Conservation (phyloP, 2,329 filamentous ascomycete species). For the Lecanicillium sp. region DNA sequence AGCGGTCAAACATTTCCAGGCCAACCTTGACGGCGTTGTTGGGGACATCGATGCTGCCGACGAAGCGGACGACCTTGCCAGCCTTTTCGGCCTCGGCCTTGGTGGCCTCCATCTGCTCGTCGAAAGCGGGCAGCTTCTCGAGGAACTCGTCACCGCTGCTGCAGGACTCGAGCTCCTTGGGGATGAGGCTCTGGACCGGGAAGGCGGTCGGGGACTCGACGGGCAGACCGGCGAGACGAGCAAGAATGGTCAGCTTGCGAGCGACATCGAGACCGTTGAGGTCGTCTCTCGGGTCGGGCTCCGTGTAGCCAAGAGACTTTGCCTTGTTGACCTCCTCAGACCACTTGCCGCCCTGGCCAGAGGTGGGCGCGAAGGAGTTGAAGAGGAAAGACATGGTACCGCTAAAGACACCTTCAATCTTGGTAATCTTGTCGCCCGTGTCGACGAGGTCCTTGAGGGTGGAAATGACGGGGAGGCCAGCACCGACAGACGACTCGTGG, state of each 20-base stretch:
- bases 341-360: slow-evolving; percentile 70
- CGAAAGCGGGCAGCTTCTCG: slow-evolving; percentile 69
- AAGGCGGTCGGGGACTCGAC: slow-evolving; percentile 82
- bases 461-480: slow-evolving; percentile 86
- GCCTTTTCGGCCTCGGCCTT: slow-evolving; percentile 80
- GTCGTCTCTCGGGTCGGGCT: slow-evolving; percentile 81
- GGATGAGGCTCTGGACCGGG: slow-evolving; percentile 90
- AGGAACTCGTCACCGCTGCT: slow-evolving; percentile 81
- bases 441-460: slow-evolving; percentile 91
- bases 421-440: slow-evolving; percentile 84
- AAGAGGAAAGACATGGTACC: slow-evolving; percentile 98
- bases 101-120: slow-evolving; percentile 80
- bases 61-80: slow-evolving; percentile 89
- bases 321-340: slow-evolving; percentile 87
- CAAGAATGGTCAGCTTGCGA: slow-evolving; percentile 92
- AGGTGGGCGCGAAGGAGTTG: slow-evolving; percentile 87
- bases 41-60: slow-evolving; percentile 85
- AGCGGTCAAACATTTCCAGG: slow-evolving; percentile 78
- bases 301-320: slow-evolving; percentile 87
- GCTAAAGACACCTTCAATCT: slow-evolving; percentile 95
- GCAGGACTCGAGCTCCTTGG: slow-evolving; percentile 72
- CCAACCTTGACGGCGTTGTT: slow-evolving; percentile 82
- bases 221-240: slow-evolving; percentile 72
- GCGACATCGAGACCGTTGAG: slow-evolving; percentile 86
- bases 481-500: slow-evolving; percentile 92